Evolutionary conservation across 1,284 basidiomycete genomes (phyloP).

Genomic region (Schizopora paradoxa): DNA sequence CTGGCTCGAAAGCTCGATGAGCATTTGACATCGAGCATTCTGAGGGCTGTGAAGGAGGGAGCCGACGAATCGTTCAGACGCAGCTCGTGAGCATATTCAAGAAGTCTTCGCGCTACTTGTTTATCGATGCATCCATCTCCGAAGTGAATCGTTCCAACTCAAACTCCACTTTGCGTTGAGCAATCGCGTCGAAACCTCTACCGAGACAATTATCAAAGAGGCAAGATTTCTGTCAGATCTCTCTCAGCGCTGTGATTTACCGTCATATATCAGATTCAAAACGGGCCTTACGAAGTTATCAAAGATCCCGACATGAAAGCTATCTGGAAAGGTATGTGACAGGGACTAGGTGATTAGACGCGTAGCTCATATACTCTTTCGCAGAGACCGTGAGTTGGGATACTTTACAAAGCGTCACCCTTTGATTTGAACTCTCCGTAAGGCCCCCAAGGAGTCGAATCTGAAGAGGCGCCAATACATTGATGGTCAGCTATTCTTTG

Average conservation of each 20-base stretch:
- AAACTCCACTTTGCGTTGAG: conserved; percentile 18
- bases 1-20: conserved; percentile 15
- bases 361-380: too few relatives aligned
- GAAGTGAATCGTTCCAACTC: conserved; percentile 16
- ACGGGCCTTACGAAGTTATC: conserved; percentile 20
- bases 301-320: conserved; percentile 19
- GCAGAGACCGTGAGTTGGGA: too few relatives aligned
- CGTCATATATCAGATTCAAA: conserved; percentile 11
- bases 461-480: conserved; percentile 21
- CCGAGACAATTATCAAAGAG: conserved; percentile 17
- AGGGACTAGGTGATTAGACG: too few relatives aligned
- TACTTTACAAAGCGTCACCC: too few relatives aligned
- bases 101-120: background rate
- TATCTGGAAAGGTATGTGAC: too few relatives aligned
- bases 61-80: conserved; percentile 11
- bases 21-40: conserved; percentile 10
- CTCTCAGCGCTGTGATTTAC: background rate
- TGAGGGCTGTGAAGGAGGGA: conserved; percentile 13
- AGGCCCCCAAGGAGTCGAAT: conserved; percentile 20
- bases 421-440: too few relatives aligned
- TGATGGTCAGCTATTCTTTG: conserved; percentile 8
- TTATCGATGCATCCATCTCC: background rate
- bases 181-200: conserved; percentile 16
- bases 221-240: background rate
- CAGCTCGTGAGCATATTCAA: conserved; percentile 13